A percentile compares a stretch with the other conserved stretches of the same genome.
Conservation (phyloP, 768 basidiomycete species). For the Mycena rosella region DNA sequence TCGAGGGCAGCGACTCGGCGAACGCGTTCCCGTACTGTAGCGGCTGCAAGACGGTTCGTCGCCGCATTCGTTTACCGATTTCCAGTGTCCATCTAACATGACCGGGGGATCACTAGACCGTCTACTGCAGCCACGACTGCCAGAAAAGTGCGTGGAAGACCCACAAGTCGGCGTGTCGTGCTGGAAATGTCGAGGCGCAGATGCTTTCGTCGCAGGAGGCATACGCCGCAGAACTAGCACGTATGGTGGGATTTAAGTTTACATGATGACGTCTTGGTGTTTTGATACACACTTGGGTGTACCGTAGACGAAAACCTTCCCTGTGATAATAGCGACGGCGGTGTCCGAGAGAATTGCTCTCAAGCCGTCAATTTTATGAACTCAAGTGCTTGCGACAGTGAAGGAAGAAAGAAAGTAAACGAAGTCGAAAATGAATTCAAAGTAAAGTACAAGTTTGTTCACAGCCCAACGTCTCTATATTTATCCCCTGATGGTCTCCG, state of each 20-base stretch:
- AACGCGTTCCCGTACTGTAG: background rate
- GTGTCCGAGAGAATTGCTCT: too few species aligned
- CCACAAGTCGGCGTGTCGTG: constrained; percentile 15
- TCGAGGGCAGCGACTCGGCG: background rate
- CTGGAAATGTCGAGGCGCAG: background rate
- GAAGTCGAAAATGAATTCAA: too few species aligned
- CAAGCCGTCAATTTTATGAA: too few species aligned
- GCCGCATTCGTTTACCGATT: background rate
- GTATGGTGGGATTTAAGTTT: background rate
- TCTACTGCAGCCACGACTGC: constrained; percentile 7
- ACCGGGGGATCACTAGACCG: constrained; percentile 3
- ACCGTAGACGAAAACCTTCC: too few species aligned
- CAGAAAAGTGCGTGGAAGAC: constrained; percentile 12
- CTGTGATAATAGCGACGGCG: too few species aligned
- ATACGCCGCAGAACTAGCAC: background rate
- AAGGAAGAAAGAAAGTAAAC: too few species aligned
- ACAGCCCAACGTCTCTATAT: too few species aligned
- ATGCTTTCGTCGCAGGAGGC: constrained; percentile 7
- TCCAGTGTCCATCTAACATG: too few species aligned
- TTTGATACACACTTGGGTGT: too few species aligned
- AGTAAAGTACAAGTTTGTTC: too few species aligned
- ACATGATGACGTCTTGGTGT: too few species aligned
- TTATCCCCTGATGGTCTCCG: constrained; percentile 2
- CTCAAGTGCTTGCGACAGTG: too few species aligned
- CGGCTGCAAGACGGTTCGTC: constrained; percentile 16